phyloP scores from a whole-genome alignment of 2,329 filamentous ascomycete genomes.

The Endoconidiophora polonica region DNA sequence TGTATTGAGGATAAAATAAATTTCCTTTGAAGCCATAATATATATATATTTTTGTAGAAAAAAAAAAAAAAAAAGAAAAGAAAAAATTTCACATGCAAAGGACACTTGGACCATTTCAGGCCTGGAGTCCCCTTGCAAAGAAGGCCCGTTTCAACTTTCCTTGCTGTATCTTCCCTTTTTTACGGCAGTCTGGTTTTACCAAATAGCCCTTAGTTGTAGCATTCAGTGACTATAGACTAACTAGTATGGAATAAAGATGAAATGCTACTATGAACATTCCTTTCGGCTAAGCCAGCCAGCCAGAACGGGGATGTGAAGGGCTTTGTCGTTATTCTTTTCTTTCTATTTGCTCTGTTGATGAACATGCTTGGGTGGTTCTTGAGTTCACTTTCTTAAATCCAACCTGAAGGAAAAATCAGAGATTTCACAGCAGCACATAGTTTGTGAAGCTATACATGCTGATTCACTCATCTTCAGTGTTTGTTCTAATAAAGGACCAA shows the following conservation, averaged over 20 bases:
- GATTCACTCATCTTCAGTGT: not conserved
- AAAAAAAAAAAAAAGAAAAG: too few relatives aligned
- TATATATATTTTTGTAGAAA: too few relatives aligned
- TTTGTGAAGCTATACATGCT: not conserved
- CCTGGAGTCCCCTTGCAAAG: too few relatives aligned
- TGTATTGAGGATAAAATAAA: too few relatives aligned
- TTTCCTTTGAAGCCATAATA: too few relatives aligned
- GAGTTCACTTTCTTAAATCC: not conserved
- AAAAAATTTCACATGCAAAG: too few relatives aligned
- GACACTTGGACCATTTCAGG: too few relatives aligned
- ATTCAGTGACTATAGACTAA: not conserved
- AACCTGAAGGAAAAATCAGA: not conserved
- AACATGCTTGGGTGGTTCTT: not conserved
- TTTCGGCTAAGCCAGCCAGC: not conserved
- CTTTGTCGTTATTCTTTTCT: not conserved
- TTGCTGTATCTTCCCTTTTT: too few relatives aligned
- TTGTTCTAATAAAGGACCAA: too few relatives aligned
- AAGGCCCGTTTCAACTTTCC: conserved; percentile 3
- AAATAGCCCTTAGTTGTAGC: not conserved
- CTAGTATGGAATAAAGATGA: not conserved
- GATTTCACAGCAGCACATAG: not conserved
- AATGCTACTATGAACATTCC: not conserved
- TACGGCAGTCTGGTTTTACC: not conserved
- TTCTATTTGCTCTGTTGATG: not conserved
- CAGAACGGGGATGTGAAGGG: not conserved